phyloP scores from a whole-genome alignment of 306 rosid species.

The Ochetophila trinervis region DNA sequence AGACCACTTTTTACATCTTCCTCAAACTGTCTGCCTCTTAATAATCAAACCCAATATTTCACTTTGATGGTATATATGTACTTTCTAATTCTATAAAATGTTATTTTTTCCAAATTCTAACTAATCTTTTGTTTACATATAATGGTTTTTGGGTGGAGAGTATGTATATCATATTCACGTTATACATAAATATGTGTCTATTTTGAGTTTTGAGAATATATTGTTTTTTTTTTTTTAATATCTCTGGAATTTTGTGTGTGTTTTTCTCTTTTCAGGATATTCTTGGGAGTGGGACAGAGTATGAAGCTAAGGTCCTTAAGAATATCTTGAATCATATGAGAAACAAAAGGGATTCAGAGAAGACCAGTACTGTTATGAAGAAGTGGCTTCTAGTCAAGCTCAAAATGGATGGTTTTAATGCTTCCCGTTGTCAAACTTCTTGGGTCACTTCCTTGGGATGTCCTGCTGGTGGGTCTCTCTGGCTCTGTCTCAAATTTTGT shows the following conservation, averaged over 20 bases:
- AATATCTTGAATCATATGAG: constrained; percentile 45
- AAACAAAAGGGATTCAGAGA: constrained; percentile 26
- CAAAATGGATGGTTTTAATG: constrained; percentile 49
- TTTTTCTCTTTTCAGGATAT: constrained; percentile 47
- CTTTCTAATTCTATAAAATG: background rate
- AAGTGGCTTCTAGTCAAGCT: constrained; percentile 51
- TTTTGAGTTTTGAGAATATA: background rate
- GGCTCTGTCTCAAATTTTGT: no score
- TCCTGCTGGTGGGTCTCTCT: constrained; percentile 47
- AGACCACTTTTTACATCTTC: constrained; percentile 27
- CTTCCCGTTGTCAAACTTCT: constrained; percentile 62
- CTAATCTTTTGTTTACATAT: background rate
- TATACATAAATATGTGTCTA: no score
- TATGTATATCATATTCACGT: background rate
- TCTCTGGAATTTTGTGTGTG: background rate
- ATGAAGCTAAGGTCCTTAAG: constrained; percentile 44
- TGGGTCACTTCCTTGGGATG: constrained; percentile 62
- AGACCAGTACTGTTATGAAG: constrained; percentile 30
- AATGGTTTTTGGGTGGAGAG: background rate
- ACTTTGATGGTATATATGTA: constrained; percentile 41
- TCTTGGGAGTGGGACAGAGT: constrained; percentile 36
- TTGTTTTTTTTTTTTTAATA: background rate
- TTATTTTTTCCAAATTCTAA: background rate
- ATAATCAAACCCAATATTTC: constrained; percentile 34
- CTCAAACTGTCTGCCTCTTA: constrained; percentile 28